phyloP scores from a whole-genome alignment of 208 protist genomes.

The Porcisia hertigi region DNA sequence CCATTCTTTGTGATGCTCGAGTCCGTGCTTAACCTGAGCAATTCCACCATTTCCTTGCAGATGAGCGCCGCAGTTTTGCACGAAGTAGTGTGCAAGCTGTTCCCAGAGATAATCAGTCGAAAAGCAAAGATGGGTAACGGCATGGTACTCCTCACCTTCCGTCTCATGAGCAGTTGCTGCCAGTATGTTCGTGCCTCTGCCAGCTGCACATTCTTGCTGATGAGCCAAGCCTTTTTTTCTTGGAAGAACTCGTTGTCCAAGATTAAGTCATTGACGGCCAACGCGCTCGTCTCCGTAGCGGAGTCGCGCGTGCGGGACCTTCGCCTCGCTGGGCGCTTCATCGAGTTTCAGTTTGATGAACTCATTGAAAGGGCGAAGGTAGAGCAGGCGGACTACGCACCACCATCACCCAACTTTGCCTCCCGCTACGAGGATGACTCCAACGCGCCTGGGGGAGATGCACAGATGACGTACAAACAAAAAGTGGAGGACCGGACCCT shows the following conservation, averaged over 20 bases:
- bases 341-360: conserved; percentile 83
- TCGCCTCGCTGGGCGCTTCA: conserved; percentile 79
- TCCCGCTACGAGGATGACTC: conserved; percentile 66
- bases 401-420: conserved; percentile 45
- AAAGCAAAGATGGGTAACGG: conserved; percentile 75
- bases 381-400: conserved; percentile 52
- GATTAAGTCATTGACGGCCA: conserved; percentile 77
- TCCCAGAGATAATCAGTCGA: conserved; percentile 81
- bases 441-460: conserved; percentile 51
- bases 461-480: conserved; percentile 63
- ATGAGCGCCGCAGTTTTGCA: conserved; percentile 70
- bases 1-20: conserved; percentile 88
- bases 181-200: conserved; percentile 74
- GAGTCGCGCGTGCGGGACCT: conserved; percentile 80
- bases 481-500: conserved; percentile 48
- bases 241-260: conserved; percentile 75
- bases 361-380: conserved; percentile 61
- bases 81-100: conserved; percentile 70
- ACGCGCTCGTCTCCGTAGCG: conserved; percentile 80
- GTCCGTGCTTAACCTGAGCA: conserved; percentile 65
- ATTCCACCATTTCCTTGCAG: conserved; percentile 85
- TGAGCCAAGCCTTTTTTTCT: conserved; percentile 78
- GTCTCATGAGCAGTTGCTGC: conserved; percentile 88
- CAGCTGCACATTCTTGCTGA: conserved; percentile 64
- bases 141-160: conserved; percentile 79